phyloP scores from a whole-genome alignment of 2,329 filamentous ascomycete species.

The Pseudogymnoascus sp. region DNA sequence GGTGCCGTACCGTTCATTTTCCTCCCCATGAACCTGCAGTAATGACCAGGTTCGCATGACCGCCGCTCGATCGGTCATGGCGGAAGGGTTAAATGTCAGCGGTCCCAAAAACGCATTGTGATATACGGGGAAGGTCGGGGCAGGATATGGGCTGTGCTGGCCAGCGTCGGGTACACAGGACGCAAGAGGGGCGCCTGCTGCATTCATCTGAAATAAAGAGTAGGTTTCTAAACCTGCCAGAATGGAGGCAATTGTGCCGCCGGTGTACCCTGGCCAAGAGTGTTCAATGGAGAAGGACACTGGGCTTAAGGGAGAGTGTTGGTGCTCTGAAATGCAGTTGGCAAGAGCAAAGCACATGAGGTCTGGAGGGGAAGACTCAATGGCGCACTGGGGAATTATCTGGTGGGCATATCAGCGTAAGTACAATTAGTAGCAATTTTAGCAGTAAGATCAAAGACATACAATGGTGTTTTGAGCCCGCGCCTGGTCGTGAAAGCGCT shows the following conservation, averaged over 20 bases:
- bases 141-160: neutral
- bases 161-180: neutral
- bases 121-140: neutral
- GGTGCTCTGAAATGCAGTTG: neutral
- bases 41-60: neutral
- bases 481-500: neutral
- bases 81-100: neutral
- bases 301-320: neutral
- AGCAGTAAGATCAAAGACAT: neutral
- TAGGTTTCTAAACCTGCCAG: slow-evolving; percentile 50
- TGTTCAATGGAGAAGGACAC: neutral
- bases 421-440: neutral
- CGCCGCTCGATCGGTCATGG: neutral
- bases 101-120: neutral
- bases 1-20: neutral
- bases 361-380: slow-evolving; percentile 56
- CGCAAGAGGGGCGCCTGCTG: slow-evolving; percentile 34
- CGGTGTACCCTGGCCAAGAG: neutral
- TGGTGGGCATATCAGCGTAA: neutral
- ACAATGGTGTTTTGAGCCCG: neutral
- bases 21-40: neutral
- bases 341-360: slow-evolving; percentile 27
- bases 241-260: slow-evolving; percentile 57
- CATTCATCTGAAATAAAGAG: slow-evolving; percentile 38
- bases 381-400: slow-evolving; percentile 48